Conservation (phyloP, 495 filamentous ascomycete genomes). For the Penicillium paradoxum region DNA sequence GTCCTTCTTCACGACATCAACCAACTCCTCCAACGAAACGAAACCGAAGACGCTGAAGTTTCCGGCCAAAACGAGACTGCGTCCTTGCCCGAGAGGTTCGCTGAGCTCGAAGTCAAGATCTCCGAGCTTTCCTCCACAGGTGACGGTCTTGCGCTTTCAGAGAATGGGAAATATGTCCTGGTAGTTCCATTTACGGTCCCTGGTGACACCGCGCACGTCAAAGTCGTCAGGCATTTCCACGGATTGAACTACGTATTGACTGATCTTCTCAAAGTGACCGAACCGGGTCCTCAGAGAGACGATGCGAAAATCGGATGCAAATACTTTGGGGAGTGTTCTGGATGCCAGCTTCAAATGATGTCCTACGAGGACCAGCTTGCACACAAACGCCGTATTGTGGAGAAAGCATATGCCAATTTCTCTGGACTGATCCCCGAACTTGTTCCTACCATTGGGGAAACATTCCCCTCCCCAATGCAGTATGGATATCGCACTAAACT, state of each 20-base stretch:
- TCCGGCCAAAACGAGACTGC: conserved; percentile 17
- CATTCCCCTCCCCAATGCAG: conserved; percentile 82
- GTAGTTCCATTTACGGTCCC: conserved; percentile 86
- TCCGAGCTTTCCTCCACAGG: conserved; percentile 80
- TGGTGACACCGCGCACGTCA: conserved; percentile 74
- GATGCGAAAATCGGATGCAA: conserved; percentile 70
- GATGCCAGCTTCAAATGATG: conserved; percentile 97
- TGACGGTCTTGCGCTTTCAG: conserved; percentile 69
- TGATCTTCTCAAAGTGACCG: conserved; percentile 74
- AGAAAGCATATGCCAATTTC: conserved; percentile 90
- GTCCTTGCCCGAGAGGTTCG: conserved; percentile 59
- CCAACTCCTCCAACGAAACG: conserved; percentile 52
- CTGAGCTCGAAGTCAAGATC: conserved; percentile 75
- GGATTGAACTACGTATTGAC: conserved; percentile 60
- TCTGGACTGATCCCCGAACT: conserved; percentile 70
- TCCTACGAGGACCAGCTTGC: conserved; percentile 79
- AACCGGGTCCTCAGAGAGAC: conserved; percentile 69
- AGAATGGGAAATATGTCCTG: conserved; percentile 67
- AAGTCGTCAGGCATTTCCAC: conserved; percentile 65
- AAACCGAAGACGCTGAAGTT: conserved; percentile 27
- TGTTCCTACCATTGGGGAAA: conserved; percentile 72
- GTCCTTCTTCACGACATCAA: conserved; percentile 69
- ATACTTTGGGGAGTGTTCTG: conserved; percentile 84
- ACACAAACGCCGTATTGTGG: conserved; percentile 79
- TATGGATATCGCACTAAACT: conserved; percentile 95